Percentiles rank a stretch among this genome's conserved stretches.
phyloP scores from a whole-genome alignment of 768 basidiomycete genomes.

The Macrocybe gigantea region DNA sequence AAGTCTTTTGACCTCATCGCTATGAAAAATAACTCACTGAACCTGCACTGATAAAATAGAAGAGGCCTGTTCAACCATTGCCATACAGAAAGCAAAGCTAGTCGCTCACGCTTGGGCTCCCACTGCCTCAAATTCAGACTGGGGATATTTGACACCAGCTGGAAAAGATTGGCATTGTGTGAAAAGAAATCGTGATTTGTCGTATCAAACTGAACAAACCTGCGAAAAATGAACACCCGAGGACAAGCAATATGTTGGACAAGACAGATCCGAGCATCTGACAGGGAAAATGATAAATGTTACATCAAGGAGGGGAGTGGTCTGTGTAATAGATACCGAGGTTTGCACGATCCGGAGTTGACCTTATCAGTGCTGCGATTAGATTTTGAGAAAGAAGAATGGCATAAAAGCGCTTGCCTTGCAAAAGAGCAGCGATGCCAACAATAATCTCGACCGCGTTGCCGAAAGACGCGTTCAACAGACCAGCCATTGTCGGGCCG shows the following conservation, averaged over 20 bases:
- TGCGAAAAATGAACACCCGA: slow-evolving; percentile 88
- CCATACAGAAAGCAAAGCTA: not conserved
- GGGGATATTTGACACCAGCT: slow-evolving; percentile 62
- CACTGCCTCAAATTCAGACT: slow-evolving; percentile 74
- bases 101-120: slow-evolving; percentile 78
- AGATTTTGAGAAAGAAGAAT: not conserved
- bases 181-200: not conserved
- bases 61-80: slow-evolving; percentile 2
- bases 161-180: not conserved
- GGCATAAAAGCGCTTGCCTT: slow-evolving; percentile 37
- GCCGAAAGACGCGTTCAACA: slow-evolving; percentile 81
- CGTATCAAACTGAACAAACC: slow-evolving; percentile 31
- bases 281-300: not conserved
- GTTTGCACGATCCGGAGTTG: slow-evolving; percentile 90
- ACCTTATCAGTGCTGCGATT: slow-evolving; percentile 28
- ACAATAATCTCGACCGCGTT: slow-evolving; percentile 90
- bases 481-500: slow-evolving; percentile 81
- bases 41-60: slow-evolving; percentile 30
- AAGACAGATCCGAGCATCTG: slow-evolving; percentile 89
- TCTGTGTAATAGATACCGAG: slow-evolving; percentile 44
- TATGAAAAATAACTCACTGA: slow-evolving; percentile 27
- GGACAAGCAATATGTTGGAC: slow-evolving; percentile 84
- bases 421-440: slow-evolving; percentile 75
- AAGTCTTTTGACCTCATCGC: not conserved
- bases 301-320: not conserved